phyloP scores from a whole-genome alignment of 2,329 filamentous ascomycete genomes.

The Hypocrella siamensis region DNA sequence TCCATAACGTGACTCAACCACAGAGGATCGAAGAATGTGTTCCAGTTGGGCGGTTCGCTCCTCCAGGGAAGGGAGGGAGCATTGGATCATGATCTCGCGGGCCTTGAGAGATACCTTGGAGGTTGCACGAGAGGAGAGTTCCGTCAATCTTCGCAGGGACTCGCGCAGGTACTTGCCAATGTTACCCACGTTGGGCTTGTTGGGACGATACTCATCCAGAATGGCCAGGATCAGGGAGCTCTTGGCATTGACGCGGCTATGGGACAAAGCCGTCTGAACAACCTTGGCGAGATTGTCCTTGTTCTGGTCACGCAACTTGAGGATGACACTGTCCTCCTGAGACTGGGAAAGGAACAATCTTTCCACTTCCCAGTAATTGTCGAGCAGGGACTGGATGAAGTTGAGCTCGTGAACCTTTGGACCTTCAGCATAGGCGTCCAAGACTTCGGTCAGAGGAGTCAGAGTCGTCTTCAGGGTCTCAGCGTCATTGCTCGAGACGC shows the following conservation, averaged over 20 bases:
- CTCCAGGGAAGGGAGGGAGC: constrained; percentile 86
- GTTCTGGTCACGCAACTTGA: constrained; percentile 89
- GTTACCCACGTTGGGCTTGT: constrained; percentile 79
- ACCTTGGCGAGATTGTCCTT: constrained; percentile 81
- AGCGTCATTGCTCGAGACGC: constrained; percentile 56
- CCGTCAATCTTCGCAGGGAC: constrained; percentile 70
- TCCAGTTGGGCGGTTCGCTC: constrained; percentile 96
- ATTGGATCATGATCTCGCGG: constrained; percentile 93
- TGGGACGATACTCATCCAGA: constrained; percentile 85
- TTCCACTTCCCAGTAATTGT: constrained; percentile 73
- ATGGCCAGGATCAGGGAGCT: constrained; percentile 87
- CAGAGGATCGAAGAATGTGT: constrained; percentile 89
- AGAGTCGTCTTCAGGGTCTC: constrained; percentile 59
- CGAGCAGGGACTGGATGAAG: constrained; percentile 64
- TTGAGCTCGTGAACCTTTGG: constrained; percentile 81
- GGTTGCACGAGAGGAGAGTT: constrained; percentile 63
- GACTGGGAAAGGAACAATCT: constrained; percentile 73
- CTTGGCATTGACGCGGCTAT: constrained; percentile 85
- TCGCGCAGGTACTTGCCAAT: constrained; percentile 77
- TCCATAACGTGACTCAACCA: constrained; percentile 92
- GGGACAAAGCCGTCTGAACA: constrained; percentile 79
- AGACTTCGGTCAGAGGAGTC: constrained; percentile 59
- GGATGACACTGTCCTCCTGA: constrained; percentile 85
- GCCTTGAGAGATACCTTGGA: constrained; percentile 97
- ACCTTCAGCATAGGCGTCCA: constrained; percentile 70